A percentile compares a stretch with the other conserved stretches of the same genome.
Conservation (phyloP, 805 yeast species). For the Teunomyces funiuensis region DNA sequence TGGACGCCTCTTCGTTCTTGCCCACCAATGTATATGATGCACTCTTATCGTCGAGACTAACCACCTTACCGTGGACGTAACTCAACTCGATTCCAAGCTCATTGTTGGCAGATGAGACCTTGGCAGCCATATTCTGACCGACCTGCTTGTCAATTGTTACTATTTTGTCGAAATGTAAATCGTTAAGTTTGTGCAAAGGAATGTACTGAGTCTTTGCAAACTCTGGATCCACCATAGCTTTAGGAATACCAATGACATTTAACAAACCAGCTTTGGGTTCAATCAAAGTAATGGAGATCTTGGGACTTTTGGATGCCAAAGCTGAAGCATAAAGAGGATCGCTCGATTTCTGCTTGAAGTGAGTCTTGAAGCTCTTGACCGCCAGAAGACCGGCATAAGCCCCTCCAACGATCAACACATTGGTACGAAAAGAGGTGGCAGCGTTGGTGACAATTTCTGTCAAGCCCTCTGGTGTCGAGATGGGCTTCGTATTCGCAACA, state of each 20-base stretch:
- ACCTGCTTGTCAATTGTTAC: constrained; percentile 25
- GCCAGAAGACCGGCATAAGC: constrained; percentile 43
- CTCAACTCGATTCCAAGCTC: constrained; percentile 21
- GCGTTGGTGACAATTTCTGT: background rate
- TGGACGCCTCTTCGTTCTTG: constrained; percentile 2
- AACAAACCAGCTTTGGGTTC: constrained; percentile 43
- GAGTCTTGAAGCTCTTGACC: constrained; percentile 27
- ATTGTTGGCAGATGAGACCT: constrained; percentile 11
- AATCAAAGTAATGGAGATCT: constrained; percentile 32
- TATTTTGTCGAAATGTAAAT: constrained; percentile 27
- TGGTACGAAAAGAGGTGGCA: constrained; percentile 24
- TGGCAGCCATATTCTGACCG: constrained; percentile 4
- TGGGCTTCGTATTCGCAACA: background rate
- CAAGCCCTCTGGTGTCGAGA: background rate
- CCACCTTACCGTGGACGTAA: constrained; percentile 35
- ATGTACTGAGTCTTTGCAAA: constrained; percentile 40
- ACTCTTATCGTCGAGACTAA: constrained; percentile 21
- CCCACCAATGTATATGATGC: constrained; percentile 27
- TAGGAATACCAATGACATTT: constrained; percentile 41
- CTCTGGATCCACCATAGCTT: constrained; percentile 36
- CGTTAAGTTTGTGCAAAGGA: constrained; percentile 29
- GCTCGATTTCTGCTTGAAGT: constrained; percentile 18
- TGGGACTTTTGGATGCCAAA: constrained; percentile 9
- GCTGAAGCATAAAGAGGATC: constrained; percentile 9
- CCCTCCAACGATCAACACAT: constrained; percentile 42